A percentile compares a stretch with the other conserved stretches of the same genome.
Evolutionary conservation across 768 basidiomycete species (phyloP).

Genomic region (Trametes gibbosa): DNA sequence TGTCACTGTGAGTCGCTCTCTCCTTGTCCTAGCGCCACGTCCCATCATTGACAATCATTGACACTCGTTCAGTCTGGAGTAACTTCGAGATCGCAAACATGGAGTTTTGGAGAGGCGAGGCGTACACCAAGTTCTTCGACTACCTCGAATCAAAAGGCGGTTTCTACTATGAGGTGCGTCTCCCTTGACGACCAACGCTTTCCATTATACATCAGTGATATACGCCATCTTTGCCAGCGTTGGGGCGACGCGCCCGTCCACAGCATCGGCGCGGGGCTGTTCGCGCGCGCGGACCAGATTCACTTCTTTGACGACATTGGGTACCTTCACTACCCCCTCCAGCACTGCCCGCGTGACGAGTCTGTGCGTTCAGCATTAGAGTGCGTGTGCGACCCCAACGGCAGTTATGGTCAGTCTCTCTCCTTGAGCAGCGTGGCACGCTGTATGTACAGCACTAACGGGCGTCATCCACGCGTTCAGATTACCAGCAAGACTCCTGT

Average conservation of each 20-base stretch:
- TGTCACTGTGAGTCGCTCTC: constrained; percentile 57
- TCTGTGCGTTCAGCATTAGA: constrained; percentile 28
- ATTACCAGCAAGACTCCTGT: neutral
- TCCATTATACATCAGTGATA: constrained; percentile 17
- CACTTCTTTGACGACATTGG: constrained; percentile 80
- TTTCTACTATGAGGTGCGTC: constrained; percentile 82
- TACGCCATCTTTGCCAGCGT: constrained; percentile 19
- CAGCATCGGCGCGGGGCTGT: constrained; percentile 49
- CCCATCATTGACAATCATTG: neutral
- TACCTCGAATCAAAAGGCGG: constrained; percentile 80
- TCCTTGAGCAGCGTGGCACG: too few relatives aligned
- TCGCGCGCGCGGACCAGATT: constrained; percentile 52
- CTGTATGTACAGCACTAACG: neutral
- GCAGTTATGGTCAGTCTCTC: neutral
- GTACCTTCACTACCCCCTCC: constrained; percentile 54
- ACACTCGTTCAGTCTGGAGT: constrained; percentile 46
- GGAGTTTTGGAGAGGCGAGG: constrained; percentile 83
- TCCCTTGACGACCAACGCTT: neutral
- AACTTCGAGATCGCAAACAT: constrained; percentile 50
- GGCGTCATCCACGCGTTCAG: neutral
- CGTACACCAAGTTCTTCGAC: constrained; percentile 82
- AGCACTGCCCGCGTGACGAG: constrained; percentile 44
- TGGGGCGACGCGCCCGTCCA: constrained; percentile 50
- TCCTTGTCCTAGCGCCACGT: neutral
- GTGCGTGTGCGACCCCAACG: neutral